phyloP scores from a whole-genome alignment of 2,329 filamentous ascomycete genomes.

The Setomelanomma holmii region DNA sequence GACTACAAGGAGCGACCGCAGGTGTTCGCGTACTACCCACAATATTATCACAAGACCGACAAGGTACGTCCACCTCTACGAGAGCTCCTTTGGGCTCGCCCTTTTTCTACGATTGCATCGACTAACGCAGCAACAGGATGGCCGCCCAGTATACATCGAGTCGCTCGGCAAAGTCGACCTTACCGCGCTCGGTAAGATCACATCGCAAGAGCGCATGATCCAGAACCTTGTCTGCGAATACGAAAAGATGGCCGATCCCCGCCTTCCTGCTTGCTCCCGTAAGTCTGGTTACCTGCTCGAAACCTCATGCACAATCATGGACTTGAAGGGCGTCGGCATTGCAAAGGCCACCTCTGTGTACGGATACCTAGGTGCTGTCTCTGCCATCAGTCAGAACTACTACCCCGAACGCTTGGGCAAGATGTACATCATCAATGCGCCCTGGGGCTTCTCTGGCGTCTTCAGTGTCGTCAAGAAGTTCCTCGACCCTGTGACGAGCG shows the following conservation, averaged over 20 bases:
- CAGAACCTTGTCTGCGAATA: conserved; percentile 97
- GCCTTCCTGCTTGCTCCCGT: conserved; percentile 92
- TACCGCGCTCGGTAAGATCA: conserved; percentile 89
- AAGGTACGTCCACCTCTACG: conserved; percentile 58
- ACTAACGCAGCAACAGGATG: conserved; percentile 68
- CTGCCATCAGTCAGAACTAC: conserved; percentile 95
- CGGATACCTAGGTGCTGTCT: conserved; percentile 83
- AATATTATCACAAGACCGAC: conserved; percentile 98
- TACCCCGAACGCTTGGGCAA: conserved; percentile 97
- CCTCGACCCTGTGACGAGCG: conserved; percentile 94
- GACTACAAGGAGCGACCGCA: conserved; percentile 85
- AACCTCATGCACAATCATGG: conserved; percentile 98
- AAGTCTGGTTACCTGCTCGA: conserved; percentile 89
- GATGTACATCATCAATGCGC: conserved; percentile 97
- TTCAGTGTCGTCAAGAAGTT: conserved; percentile 90
- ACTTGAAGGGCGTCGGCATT: conserved; percentile 92
- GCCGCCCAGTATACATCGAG: conserved; percentile 96
- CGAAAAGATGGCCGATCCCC: conserved; percentile 92
- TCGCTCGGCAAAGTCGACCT: conserved; percentile 93
- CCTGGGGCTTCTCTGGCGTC: conserved; percentile 89
- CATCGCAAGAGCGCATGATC: conserved; percentile 89
- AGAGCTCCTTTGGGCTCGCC: neutral
- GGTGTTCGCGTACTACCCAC: conserved; percentile 91
- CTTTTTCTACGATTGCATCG: neutral
- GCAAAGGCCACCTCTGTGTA: conserved; percentile 83